Evolutionary conservation across 768 basidiomycete species (phyloP), one percentile per base, ranked within the genome.

Genomic region (Suillus cothurnatus): DNA sequence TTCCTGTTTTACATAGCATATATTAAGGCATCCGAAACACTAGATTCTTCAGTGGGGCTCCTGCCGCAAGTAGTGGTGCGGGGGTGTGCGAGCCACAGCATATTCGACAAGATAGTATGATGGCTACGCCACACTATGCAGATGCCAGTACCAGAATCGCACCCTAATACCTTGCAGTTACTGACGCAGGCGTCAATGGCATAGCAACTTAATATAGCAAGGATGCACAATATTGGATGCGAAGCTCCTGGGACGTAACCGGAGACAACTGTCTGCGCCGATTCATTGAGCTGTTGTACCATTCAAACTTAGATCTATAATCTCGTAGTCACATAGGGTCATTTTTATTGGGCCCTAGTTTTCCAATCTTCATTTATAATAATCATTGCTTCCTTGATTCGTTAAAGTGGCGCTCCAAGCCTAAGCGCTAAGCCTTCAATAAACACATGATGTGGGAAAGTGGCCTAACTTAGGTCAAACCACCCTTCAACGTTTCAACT

Each of bases 91-190:
- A n/a, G n/a, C n/a, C n/a, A n/a, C n/a, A n/a, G 52, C 19, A 5
- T 5, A 31, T 21, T 53, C 12, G 28, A n/a, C 23, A 8, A 68
- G 65, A 63, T 53, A 57, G 63, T n/a, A 17, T 3, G 63, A 31
- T 12, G 56, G 63, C 36, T 38, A n/a, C n/a, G n/a, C n/a, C n/a
- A n/a, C n/a, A 34, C 32, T 34, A 23, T 49, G 23, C 23, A 49
- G 23, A 23, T 14, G 12, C 47, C 47, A 50, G 14, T 23, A 5
- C 47, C 12, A 23, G 23, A 23, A 50, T 15, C 6, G 49, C 49
- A 50, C 23, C 49, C 12, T 12, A 36, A 26, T 28, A 8, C 26
- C 26, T 17, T 28, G 50, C 50, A 52, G 15, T 28, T 52, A 17
- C 36, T 36, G 6, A 14, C 6, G 12, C 31, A 6, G 2, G 31